phyloP scores from a whole-genome alignment of 345 rosid species.

The Leavenworthia alabamica region DNA sequence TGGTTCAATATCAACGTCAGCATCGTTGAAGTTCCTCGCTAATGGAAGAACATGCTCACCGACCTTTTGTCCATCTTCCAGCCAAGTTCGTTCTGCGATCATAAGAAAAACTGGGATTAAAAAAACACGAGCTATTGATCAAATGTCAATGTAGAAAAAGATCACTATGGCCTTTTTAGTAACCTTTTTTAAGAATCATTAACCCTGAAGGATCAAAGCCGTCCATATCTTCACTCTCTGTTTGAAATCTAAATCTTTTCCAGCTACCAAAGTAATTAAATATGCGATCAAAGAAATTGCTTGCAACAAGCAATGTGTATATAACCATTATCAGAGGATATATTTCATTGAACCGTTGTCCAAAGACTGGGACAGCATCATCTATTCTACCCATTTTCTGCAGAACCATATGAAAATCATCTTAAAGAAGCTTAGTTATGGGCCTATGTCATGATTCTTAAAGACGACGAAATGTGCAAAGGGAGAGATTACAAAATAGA shows the following conservation, averaged over 20 bases:
- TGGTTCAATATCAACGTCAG: constrained; percentile 60
- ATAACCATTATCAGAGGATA: constrained; percentile 97
- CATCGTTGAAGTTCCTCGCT: constrained; percentile 86
- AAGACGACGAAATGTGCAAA: neutral
- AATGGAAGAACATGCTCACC: constrained; percentile 92
- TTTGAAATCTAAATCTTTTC: constrained; percentile 81
- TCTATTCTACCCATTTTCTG: constrained; percentile 97
- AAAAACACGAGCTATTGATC: neutral
- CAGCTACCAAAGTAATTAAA: constrained; percentile 89
- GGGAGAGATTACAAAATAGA: neutral
- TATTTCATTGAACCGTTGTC: constrained; percentile 76
- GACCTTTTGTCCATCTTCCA: constrained; percentile 73
- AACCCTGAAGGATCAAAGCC: constrained; percentile 95
- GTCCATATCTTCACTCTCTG: constrained; percentile 75
- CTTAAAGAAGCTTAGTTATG: constrained; percentile 9
- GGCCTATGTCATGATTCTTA: neutral
- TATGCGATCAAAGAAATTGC: constrained; percentile 87
- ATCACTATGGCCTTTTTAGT: neutral
- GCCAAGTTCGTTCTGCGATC: constrained; percentile 81
- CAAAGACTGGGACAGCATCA: constrained; percentile 76
- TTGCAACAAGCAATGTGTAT: constrained; percentile 80
- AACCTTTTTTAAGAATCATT: constrained; percentile 85
- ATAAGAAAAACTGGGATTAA: neutral
- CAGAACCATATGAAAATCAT: constrained; percentile 3
- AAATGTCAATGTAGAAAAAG: neutral